phyloP scores from a whole-genome alignment of 1,284 basidiomycete genomes.

The Ustilago tritici region DNA sequence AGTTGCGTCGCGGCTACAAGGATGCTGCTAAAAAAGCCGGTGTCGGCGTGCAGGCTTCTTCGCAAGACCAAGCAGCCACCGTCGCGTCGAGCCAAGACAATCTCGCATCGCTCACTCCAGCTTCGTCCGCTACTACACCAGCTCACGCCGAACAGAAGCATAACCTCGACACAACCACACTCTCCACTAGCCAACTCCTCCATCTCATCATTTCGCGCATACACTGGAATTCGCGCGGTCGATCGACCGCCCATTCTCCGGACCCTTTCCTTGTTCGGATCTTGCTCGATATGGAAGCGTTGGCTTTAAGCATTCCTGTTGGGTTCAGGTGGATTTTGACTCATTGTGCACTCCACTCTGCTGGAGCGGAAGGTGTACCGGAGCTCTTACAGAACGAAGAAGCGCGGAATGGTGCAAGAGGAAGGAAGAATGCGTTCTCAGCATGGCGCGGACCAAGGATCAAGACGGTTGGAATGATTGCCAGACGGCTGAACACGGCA shows the following conservation, averaged over 20 bases:
- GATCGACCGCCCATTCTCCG: slow-evolving; percentile 20
- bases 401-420: background rate
- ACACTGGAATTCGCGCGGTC: slow-evolving; percentile 30
- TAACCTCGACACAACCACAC: background rate
- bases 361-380: background rate
- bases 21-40: slow-evolving; percentile 5
- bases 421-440: slow-evolving; percentile 13
- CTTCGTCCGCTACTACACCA: background rate
- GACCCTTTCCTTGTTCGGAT: slow-evolving; percentile 36
- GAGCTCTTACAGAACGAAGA: slow-evolving; percentile 14
- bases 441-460: slow-evolving; percentile 23
- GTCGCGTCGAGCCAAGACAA: background rate
- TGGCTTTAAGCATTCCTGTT: slow-evolving; percentile 28
- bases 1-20: slow-evolving; percentile 26
- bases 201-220: slow-evolving; percentile 12
- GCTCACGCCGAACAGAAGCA: background rate
- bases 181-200: slow-evolving; percentile 12
- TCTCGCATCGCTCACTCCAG: background rate
- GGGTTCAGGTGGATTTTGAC: slow-evolving; percentile 37
- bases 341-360: slow-evolving; percentile 8
- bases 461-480: slow-evolving; percentile 35
- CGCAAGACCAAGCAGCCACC: background rate
- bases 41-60: background rate
- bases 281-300: slow-evolving; percentile 38
- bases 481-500: slow-evolving; percentile 14